Conservation (phyloP, 495 filamentous ascomycete genomes). For the Podospora pseudopauciseta region DNA sequence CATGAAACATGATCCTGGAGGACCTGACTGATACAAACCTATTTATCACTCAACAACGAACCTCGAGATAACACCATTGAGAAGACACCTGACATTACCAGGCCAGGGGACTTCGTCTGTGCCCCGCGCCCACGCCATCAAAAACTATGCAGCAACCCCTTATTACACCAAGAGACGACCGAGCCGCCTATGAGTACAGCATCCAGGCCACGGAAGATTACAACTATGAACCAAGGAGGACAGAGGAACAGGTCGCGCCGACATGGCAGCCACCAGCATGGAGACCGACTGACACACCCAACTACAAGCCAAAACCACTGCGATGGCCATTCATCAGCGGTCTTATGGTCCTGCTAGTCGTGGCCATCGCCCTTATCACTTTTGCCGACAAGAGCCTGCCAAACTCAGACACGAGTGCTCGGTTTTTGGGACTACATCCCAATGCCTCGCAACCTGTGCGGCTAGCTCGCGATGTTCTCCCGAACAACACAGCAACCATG, state of each 20-base stretch:
- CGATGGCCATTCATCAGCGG: slow-evolving; percentile 33
- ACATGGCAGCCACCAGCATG: slow-evolving; percentile 9
- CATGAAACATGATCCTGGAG: neutral
- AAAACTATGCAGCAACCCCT: slow-evolving; percentile 24
- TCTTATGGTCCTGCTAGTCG: slow-evolving; percentile 25
- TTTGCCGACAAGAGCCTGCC: slow-evolving; percentile 32
- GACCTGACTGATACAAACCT: neutral
- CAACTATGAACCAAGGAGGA: slow-evolving; percentile 15
- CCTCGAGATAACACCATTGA: neutral
- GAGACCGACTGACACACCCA: slow-evolving; percentile 15
- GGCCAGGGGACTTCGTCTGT: neutral
- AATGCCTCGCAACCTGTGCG: slow-evolving; percentile 11
- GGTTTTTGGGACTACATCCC: slow-evolving; percentile 21
- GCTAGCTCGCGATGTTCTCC: slow-evolving; percentile 3
- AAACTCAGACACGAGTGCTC: slow-evolving; percentile 27
- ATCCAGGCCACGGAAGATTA: slow-evolving; percentile 28
- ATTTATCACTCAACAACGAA: neutral
- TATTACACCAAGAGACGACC: slow-evolving; percentile 11
- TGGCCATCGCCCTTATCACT: slow-evolving; percentile 29
- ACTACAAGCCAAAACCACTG: slow-evolving; percentile 35
- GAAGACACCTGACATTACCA: neutral
- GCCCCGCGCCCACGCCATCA: neutral
- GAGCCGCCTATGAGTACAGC: slow-evolving; percentile 27
- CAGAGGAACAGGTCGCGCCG: neutral
- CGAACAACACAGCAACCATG: neutral